These are phyloP conservation scores for Pseudogymnoascus sp. DNA, from an alignment of 2,329 filamentous ascomycete species.

Conservation along the genomic window DNA sequence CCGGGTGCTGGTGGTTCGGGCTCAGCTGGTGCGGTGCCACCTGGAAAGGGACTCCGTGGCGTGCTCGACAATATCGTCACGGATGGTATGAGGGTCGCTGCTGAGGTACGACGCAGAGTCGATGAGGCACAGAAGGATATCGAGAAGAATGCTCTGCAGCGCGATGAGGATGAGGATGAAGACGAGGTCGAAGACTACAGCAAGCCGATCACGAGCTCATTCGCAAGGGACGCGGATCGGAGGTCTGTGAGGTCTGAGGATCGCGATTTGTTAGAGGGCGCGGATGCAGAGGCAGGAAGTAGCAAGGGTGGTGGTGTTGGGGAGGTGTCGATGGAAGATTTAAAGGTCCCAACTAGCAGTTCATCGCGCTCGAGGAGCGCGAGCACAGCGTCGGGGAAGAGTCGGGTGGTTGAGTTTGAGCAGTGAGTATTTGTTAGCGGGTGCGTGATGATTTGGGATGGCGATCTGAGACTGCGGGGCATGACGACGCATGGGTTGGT, in stretches of 20 bases:
- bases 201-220: slow-evolving; percentile 38
- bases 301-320: slow-evolving; percentile 25
- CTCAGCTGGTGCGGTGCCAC: slow-evolving; percentile 26
- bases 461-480: not conserved
- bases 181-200: slow-evolving; percentile 61
- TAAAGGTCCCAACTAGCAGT: slow-evolving; percentile 24
- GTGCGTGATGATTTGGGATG: not conserved
- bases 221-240: slow-evolving; percentile 52
- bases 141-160: slow-evolving; percentile 70
- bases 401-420: slow-evolving; percentile 40
- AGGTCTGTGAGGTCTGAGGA: slow-evolving; percentile 61
- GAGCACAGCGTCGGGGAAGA: slow-evolving; percentile 31
- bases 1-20: slow-evolving; percentile 22
- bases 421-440: slow-evolving; percentile 11
- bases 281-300: slow-evolving; percentile 59
- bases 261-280: slow-evolving; percentile 64
- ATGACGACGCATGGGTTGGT: not conserved
- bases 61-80: slow-evolving; percentile 97
- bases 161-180: slow-evolving; percentile 60
- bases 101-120: slow-evolving; percentile 85
- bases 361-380: slow-evolving; percentile 20
- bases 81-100: slow-evolving; percentile 92
- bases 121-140: slow-evolving; percentile 91
- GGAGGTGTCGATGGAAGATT: slow-evolving; percentile 14
- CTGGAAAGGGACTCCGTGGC: slow-evolving; percentile 72